These are phyloP conservation scores for Microbotryum silenes-acaulis DNA, from an alignment of 1,284 basidiomycete species.

Conservation along the genomic window DNA sequence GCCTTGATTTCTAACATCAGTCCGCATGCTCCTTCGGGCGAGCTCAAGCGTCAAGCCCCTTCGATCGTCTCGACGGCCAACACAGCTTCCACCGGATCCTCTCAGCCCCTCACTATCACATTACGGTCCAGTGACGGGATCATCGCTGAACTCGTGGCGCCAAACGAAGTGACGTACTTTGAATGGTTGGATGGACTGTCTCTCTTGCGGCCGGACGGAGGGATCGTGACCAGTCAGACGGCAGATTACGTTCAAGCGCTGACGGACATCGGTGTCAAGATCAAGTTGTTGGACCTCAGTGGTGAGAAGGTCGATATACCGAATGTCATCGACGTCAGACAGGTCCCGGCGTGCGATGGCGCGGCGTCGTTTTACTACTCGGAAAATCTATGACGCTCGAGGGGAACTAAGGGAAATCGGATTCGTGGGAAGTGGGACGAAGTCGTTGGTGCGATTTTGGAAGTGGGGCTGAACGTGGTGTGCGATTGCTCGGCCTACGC, in stretches of 20 bases:
- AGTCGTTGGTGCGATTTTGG: too few relatives aligned
- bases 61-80: constrained; percentile 31
- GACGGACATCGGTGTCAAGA: constrained; percentile 89
- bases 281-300: constrained; percentile 74
- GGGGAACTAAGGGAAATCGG: too few relatives aligned
- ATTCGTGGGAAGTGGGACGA: too few relatives aligned
- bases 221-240: constrained; percentile 73
- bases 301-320: constrained; percentile 18
- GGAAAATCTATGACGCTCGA: too few relatives aligned
- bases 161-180: constrained; percentile 74
- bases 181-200: constrained; percentile 96
- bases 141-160: constrained; percentile 76
- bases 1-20: constrained; percentile 65
- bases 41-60: neutral
- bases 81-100: constrained; percentile 35
- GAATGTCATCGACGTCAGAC: neutral
- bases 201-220: constrained; percentile 73
- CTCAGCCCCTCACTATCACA: constrained; percentile 10
- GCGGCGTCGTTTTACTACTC: too few relatives aligned
- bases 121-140: constrained; percentile 50
- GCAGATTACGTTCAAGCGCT: constrained; percentile 73
- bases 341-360: neutral
- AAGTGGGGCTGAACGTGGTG: too few relatives aligned
- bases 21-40: constrained; percentile 48
- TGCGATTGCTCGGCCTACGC: too few relatives aligned